Base-by-base conservation (phyloP, 495 filamentous ascomycete genomes). In the Neurospora cerealis region DNA sequence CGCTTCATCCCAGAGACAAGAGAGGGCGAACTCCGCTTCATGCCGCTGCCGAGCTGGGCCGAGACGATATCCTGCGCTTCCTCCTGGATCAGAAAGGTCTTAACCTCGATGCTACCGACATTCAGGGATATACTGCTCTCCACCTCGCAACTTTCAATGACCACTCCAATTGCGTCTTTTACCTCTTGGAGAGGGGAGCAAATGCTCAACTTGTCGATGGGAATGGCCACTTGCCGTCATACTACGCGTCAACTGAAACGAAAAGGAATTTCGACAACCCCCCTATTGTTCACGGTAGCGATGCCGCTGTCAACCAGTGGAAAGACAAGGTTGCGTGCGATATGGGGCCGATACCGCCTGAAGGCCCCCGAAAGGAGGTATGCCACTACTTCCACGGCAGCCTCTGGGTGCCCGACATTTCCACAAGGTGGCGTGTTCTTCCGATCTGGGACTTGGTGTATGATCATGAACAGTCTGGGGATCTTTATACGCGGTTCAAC, bases 31-130 rank as follows among this genome's bases (percentile, higher is more conserved):
- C 73, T 21, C 37, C 73, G 1, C 46, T 74, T 19, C 73, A 74
- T 8, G 19, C 37, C 0, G 73, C 73, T 28, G 73, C 73, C 46
- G 66, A 74, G 44, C 34, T 74, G 34, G 70, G 73, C 21, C 70
- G 70, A 17, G 19, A 13, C 6, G 0, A 17, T 8, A 36, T 60
- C 3, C 48, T 74, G 13, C 41, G 11, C 15, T 46, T 74, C 0
- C 73, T 74, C n/a, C 41, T 74, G 10, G 70, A 60, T 1, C 73
- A 62, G 17, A 74, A 74, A 41, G 73, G 71, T 10, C 7, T 72
- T 4, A 2, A 19, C 36, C 28, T 74, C 17, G 46, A 74, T 38
- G 73, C 70, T 1, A 11, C 37, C 11, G 73, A 74, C 37, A 19
- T n/a, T 0, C 44, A 42, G 0, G 71, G 71, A 0, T 11, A 1